These are phyloP conservation scores for Nymphaea thermarum DNA, from an alignment of 164 flowering plant species.

Conservation along the genomic window DNA sequence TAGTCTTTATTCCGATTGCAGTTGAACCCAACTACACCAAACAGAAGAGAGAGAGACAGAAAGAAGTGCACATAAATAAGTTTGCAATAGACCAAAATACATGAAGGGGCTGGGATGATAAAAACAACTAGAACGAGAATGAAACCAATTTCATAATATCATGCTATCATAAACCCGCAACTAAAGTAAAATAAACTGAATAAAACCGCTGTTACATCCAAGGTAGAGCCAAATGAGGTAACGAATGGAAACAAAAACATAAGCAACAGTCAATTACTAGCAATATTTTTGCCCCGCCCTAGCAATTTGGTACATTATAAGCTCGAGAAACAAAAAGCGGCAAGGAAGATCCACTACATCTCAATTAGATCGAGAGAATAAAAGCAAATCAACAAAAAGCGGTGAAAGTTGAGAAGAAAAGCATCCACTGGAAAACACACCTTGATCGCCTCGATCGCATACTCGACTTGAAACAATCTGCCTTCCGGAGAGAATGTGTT, in stretches of 20 bases:
- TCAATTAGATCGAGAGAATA: background rate
- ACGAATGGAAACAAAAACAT: background rate
- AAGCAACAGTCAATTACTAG: background rate
- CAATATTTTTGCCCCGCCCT: too few species aligned
- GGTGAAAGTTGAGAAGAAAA: background rate
- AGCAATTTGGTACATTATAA: too few species aligned
- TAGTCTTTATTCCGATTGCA: constrained; percentile 87
- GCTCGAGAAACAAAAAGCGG: too few species aligned
- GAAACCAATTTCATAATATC: background rate
- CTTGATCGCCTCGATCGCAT: constrained; percentile 98
- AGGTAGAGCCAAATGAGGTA: too few species aligned
- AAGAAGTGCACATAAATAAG: background rate
- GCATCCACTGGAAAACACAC: constrained; percentile 15
- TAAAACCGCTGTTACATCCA: too few species aligned
- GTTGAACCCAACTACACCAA: constrained; percentile 77
- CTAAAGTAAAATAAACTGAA: too few species aligned
- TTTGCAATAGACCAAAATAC: too few species aligned
- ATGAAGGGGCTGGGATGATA: too few species aligned
- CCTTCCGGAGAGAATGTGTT: constrained; percentile 99
- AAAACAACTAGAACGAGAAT: too few species aligned
- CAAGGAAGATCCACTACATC: too few species aligned
- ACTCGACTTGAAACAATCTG: constrained; percentile 88
- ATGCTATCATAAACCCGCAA: too few species aligned
- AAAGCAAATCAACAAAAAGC: background rate
- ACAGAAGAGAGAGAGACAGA: background rate